Base-by-base conservation (phyloP, 148 eudicot genomes). In the Limonium bicolor region DNA sequence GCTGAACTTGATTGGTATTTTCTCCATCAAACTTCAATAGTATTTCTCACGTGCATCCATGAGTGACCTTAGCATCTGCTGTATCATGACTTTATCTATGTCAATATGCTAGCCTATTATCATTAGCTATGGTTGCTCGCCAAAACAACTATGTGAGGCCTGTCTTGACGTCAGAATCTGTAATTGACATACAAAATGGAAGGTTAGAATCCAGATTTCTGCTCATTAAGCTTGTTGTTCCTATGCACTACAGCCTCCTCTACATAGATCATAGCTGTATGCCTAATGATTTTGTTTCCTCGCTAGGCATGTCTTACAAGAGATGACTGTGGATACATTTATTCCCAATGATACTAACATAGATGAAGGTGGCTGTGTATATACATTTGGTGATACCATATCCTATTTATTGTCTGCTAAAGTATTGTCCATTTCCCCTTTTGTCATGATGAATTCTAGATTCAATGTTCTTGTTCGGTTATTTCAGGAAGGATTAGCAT, bases 111-210 rank as follows among this genome's bases (percentile, higher is more conserved):
- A 90, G 99, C 69, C 46, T 69, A 58, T 68, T 78, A 68, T 78
- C 95, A 28, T 58, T 90, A 60, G 94, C 99, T 26, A 60, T 80
- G 66, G 80, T 81, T 65, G 95, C 99, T 66, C 82, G 72, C 27
- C 95, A 90, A 49, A 84, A 90, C 84, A 90, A 90, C 50, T 81
- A 77, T 60, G 85, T 69, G 41, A 76, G 93, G 64, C 99, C 99
- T 27, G 54, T 59, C 59, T 66, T 90, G 80, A 80, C 76, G 37
- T 5, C 67, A 23, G 99, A 81, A 51, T 53, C 71, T 53, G 50
- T 78, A 68, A 74, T 90, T 55, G 69, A 90, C 46, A 76, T 90
- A 64, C 82, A 67, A 60, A 90, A 85, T 56, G 99, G 99, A 71
- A 90, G 99, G 99, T 90, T 36, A 60, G 51, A 54, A 56, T n/a